Evolutionary conservation across 2,329 filamentous ascomycete species (phyloP).

Genomic region (Capronia epimyces): DNA sequence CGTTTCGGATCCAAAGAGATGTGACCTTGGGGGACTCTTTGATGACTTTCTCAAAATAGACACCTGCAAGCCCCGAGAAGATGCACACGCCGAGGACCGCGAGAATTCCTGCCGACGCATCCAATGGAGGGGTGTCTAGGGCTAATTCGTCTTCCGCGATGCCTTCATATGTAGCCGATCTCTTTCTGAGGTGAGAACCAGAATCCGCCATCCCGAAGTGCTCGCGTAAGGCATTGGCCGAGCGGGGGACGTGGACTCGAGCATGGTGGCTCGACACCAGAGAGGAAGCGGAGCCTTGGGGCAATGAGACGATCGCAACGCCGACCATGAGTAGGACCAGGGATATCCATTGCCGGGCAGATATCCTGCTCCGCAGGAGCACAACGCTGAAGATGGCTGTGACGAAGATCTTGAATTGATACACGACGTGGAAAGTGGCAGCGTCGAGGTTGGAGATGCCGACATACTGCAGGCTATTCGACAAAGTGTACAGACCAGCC

Average conservation of each 20-base stretch:
- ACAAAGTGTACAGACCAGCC: constrained; percentile 79
- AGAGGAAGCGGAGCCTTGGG: constrained; percentile 53
- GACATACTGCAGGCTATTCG: constrained; percentile 90
- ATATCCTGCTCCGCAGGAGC: constrained; percentile 66
- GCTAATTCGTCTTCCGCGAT: constrained; percentile 60
- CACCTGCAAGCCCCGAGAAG: constrained; percentile 77
- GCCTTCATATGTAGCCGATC: constrained; percentile 85
- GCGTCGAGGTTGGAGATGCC: constrained; percentile 87
- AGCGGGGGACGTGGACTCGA: constrained; percentile 65
- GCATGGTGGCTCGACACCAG: constrained; percentile 55
- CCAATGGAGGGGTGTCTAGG: constrained; percentile 56
- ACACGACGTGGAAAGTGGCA: constrained; percentile 87
- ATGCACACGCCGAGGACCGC: constrained; percentile 73
- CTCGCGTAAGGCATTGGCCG: constrained; percentile 69
- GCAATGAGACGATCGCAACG: constrained; percentile 78
- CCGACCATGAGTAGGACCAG: constrained; percentile 74
- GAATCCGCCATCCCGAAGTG: constrained; percentile 45
- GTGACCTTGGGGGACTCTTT: constrained; percentile 72
- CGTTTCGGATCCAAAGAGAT: constrained; percentile 89
- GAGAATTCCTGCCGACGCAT: constrained; percentile 70
- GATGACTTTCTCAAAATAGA: constrained; percentile 68
- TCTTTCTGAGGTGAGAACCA: constrained; percentile 52
- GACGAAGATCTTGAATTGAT: constrained; percentile 89
- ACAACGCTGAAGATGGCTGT: constrained; percentile 81
- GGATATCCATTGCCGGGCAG: constrained; percentile 70